Conservation (phyloP, 1,284 basidiomycete genomes). For the Pseudozyma pruni region DNA sequence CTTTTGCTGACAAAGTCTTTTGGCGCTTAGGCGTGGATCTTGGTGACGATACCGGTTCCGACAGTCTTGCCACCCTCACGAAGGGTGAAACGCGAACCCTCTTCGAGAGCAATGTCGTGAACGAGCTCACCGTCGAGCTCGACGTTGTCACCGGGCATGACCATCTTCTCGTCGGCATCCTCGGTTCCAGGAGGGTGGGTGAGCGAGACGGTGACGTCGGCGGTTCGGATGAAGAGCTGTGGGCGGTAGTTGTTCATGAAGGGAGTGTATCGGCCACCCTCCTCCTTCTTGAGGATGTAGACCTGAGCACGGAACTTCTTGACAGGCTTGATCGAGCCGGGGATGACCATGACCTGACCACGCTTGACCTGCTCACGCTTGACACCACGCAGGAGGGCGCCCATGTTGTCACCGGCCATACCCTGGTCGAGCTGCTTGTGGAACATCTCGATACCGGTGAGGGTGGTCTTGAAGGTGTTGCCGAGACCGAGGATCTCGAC, state of each 20-base stretch:
- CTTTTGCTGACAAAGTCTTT: background rate
- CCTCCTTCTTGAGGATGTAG: constrained; percentile 85
- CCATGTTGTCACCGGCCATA: constrained; percentile 99
- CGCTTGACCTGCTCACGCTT: constrained; percentile 96
- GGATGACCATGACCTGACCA: constrained; percentile 89
- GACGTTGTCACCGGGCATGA: constrained; percentile 98
- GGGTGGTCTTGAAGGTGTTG: constrained; percentile 84
- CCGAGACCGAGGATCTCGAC: constrained; percentile 94
- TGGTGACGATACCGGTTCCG: constrained; percentile 66
- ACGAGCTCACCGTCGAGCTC: constrained; percentile 88
- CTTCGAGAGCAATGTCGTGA: constrained; percentile 90
- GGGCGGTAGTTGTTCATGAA: constrained; percentile 97
- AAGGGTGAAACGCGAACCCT: constrained; percentile 94
- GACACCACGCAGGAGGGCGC: constrained; percentile 92
- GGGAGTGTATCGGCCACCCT: constrained; percentile 96
- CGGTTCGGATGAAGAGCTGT: constrained; percentile 95
- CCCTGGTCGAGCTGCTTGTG: constrained; percentile 99
- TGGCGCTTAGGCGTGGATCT: constrained; percentile 52
- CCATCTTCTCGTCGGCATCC: constrained; percentile 73
- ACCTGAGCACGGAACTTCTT: constrained; percentile 79
- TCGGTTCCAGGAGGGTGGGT: constrained; percentile 82
- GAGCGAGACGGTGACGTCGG: constrained; percentile 87
- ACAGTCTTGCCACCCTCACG: constrained; percentile 93
- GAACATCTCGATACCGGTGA: constrained; percentile 99
- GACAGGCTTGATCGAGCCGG: constrained; percentile 91